A percentile compares a stretch with the other conserved stretches of the same genome.
phyloP scores from a whole-genome alignment of 495 filamentous ascomycete genomes.

The Tuber umbilicatum region DNA sequence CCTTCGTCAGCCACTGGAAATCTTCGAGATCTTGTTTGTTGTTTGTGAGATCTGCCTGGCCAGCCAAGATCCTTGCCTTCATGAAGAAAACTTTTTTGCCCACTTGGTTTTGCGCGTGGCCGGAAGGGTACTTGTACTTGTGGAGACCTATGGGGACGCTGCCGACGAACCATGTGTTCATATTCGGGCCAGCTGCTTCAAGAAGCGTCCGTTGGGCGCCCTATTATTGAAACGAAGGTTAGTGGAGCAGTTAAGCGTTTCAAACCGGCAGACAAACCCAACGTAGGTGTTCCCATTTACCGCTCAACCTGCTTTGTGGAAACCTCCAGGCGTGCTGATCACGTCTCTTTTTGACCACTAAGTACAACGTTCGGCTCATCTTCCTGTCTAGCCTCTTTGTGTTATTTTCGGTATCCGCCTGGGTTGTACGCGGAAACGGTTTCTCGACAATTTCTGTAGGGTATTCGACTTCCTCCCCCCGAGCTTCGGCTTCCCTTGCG shows the following conservation, averaged over 20 bases:
- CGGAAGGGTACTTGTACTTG: slow-evolving; percentile 47
- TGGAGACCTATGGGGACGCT: slow-evolving; percentile 81
- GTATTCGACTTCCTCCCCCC: slow-evolving; percentile 51
- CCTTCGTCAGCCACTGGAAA: slow-evolving; percentile 86
- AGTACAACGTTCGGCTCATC: slow-evolving; percentile 73
- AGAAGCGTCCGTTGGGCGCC: slow-evolving; percentile 70
- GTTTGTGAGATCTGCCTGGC: slow-evolving; percentile 71
- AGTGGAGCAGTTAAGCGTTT: slow-evolving; percentile 2
- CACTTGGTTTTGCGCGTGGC: slow-evolving; percentile 41
- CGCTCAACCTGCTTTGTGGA: slow-evolving; percentile 59
- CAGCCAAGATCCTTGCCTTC: slow-evolving; percentile 91
- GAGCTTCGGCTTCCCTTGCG: slow-evolving; percentile 56
- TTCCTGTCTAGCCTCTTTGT: slow-evolving; percentile 66
- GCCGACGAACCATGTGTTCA: slow-evolving; percentile 98
- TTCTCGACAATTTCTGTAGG: slow-evolving; percentile 50
- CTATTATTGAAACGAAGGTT: slow-evolving; percentile 46
- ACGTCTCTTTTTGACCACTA: slow-evolving; percentile 65
- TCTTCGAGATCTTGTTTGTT: slow-evolving; percentile 69
- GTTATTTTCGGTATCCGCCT: slow-evolving; percentile 73
- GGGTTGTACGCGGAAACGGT: slow-evolving; percentile 63
- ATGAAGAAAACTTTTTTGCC: slow-evolving; percentile 91
- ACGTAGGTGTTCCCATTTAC: slow-evolving; percentile 63
- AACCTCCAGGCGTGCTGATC: slow-evolving; percentile 59
- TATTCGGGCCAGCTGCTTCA: slow-evolving; percentile 77
- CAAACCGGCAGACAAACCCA: slow-evolving; percentile 53